Conservation (phyloP, 2,329 filamentous ascomycete genomes). For the Decorospora gaudefroyi region DNA sequence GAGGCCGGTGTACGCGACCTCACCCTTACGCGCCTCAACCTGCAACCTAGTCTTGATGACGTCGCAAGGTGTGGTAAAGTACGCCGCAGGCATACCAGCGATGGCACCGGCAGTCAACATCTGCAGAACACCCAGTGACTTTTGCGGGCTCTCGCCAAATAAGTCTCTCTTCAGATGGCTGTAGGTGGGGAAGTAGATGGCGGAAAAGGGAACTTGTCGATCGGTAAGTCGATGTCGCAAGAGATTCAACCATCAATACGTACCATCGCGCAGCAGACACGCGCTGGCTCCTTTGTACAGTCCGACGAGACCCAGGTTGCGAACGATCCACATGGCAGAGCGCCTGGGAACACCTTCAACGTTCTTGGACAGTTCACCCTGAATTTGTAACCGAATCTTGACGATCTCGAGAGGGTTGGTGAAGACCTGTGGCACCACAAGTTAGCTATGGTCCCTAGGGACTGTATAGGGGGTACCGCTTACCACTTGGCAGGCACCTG, state of each 20-base stretch:
- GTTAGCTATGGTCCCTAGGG: slow-evolving; percentile 13
- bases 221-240: slow-evolving; percentile 16
- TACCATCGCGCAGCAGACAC: slow-evolving; percentile 81
- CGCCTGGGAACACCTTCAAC: slow-evolving; percentile 81
- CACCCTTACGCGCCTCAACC: slow-evolving; percentile 95
- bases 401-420: slow-evolving; percentile 98
- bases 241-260: slow-evolving; percentile 12
- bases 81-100: slow-evolving; percentile 62
- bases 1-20: slow-evolving; percentile 82
- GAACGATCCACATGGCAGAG: slow-evolving; percentile 96
- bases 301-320: slow-evolving; percentile 89
- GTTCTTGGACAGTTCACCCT: slow-evolving; percentile 91
- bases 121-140: slow-evolving; percentile 88
- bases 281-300: slow-evolving; percentile 96
- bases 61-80: slow-evolving; percentile 95
- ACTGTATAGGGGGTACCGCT: slow-evolving; percentile 42
- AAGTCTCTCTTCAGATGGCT: slow-evolving; percentile 90
- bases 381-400: slow-evolving; percentile 97
- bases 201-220: slow-evolving; percentile 80
- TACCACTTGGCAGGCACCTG: slow-evolving; percentile 95
- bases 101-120: slow-evolving; percentile 94
- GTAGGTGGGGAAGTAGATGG: slow-evolving; percentile 98
- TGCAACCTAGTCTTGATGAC: slow-evolving; percentile 99
- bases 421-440: slow-evolving; percentile 67
- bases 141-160: slow-evolving; percentile 84